phyloP scores from a whole-genome alignment of 2,329 filamentous ascomycete genomes.

The Paraconiothyrium brasiliense region DNA sequence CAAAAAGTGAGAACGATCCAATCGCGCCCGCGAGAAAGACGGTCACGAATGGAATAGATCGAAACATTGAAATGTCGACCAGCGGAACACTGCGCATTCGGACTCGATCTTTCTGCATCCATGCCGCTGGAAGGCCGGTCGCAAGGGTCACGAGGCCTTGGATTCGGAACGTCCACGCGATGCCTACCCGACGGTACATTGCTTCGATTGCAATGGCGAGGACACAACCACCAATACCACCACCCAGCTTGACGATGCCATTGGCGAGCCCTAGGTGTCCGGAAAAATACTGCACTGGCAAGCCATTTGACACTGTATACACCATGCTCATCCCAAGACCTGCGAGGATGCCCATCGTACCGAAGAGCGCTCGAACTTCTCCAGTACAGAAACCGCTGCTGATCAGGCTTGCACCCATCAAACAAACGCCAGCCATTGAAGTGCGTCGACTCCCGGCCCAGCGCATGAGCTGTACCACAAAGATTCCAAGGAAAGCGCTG shows the following conservation, averaged over 20 bases:
- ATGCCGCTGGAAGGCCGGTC: constrained; percentile 38
- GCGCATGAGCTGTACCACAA: constrained; percentile 62
- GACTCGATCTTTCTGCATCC: constrained; percentile 37
- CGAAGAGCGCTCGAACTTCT: constrained; percentile 60
- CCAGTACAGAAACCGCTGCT: constrained; percentile 58
- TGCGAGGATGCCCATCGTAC: constrained; percentile 58
- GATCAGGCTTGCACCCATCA: constrained; percentile 62
- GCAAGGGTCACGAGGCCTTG: constrained; percentile 36
- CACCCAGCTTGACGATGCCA: constrained; percentile 41
- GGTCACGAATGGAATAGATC: constrained; percentile 31
- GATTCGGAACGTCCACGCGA: constrained; percentile 44
- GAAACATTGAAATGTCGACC: constrained; percentile 38
- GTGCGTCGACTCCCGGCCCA: constrained; percentile 59
- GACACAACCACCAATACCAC: constrained; percentile 39
- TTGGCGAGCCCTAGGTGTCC: constrained; percentile 41
- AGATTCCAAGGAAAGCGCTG: constrained; percentile 62
- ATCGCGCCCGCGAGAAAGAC: constrained; percentile 37
- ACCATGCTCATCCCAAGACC: constrained; percentile 53
- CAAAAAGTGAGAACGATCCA: constrained; percentile 41
- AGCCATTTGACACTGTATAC: constrained; percentile 33
- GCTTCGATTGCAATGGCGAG: constrained; percentile 38
- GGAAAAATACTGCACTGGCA: constrained; percentile 43
- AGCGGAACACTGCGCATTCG: constrained; percentile 32
- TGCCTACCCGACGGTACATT: constrained; percentile 36
- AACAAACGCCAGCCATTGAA: constrained; percentile 59